Evolutionary conservation across 352 stramenopile genomes (phyloP), one percentile per base, ranked within the genome.

Genomic region (Phytophthora niederhauseri): DNA sequence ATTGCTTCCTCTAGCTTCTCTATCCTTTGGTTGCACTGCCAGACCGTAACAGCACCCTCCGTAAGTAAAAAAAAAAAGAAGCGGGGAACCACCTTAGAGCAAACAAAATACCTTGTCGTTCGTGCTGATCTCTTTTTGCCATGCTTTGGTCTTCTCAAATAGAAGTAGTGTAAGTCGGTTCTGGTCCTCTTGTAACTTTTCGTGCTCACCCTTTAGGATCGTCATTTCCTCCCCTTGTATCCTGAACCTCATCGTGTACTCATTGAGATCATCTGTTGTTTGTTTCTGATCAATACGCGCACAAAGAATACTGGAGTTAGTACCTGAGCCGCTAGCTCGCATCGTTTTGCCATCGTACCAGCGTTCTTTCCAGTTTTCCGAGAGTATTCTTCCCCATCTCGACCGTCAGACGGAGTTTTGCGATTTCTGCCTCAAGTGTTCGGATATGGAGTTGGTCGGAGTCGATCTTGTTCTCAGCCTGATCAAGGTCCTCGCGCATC

Each of bases 61-160:
- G 15, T 15, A 14, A 31, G 34, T 41, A 6, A 31, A 41, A 15
- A 41, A 41, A 6, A 6, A 41, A 41, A 1, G 11, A 36, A 36
- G 31, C 0, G 7, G 11, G 11, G 17, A 4, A 41, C 34, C 34
- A 41, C 34, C 11, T 41, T 41, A 17, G 11, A 41, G 11, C 34
- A 41, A 14, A 8, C 36, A 89, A 41, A 14, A 8, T 41, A 89
- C 82, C 70, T 65, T 82, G 17, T 84, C 64, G 58, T 86, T 94
- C 5, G 61, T 67, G 22, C 15, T 79, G 52, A 90, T 81, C 36
- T 91, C 84, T 22, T 83, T 77, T 64, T 93, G 82, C 82, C 80
- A 93, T 7, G 82, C 83, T 34, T 87, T 90, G 0, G 82, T 92
- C 60, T 93, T 92, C 36, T 93, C 84, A 51, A 92, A 90, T 6